These are phyloP conservation scores for Vigna unguiculata DNA, from an alignment of 306 rosid species.

Conservation along the genomic window DNA sequence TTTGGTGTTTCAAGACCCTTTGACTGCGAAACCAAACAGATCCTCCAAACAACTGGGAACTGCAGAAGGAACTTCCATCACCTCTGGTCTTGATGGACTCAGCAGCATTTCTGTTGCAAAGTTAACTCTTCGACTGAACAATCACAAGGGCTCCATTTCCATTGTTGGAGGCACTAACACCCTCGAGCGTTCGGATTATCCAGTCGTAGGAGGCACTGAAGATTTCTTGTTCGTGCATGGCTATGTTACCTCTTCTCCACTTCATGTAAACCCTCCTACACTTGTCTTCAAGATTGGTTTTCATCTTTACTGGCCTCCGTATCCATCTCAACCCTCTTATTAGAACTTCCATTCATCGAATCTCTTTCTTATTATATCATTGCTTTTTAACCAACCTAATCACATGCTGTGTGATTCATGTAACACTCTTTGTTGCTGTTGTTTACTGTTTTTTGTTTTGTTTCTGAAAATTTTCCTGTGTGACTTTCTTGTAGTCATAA, in stretches of 20 bases:
- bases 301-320: constrained; percentile 92
- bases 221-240: constrained; percentile 84
- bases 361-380: not conserved
- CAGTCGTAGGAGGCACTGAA: constrained; percentile 80
- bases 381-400: not conserved
- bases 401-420: not conserved
- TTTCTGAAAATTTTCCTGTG: not conserved
- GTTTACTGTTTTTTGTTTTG: not conserved
- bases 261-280: constrained; percentile 55
- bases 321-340: constrained; percentile 54
- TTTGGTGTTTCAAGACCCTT: constrained; percentile 69
- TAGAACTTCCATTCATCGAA: not conserved
- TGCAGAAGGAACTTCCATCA: constrained; percentile 69
- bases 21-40: constrained; percentile 53
- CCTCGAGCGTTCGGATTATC: constrained; percentile 58
- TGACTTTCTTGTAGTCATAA: not conserved
- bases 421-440: not conserved
- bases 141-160: constrained; percentile 64
- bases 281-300: constrained; percentile 66
- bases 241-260: constrained; percentile 66
- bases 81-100: constrained; percentile 75
- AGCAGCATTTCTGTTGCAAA: constrained; percentile 66
- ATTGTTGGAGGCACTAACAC: constrained; percentile 68
- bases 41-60: constrained; percentile 66
- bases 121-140: constrained; percentile 60